A percentile compares a stretch with the other conserved stretches of the same genome.
These are phyloP conservation scores for Citrus australasica DNA, from an alignment of 345 rosid species.

Conservation along the genomic window DNA sequence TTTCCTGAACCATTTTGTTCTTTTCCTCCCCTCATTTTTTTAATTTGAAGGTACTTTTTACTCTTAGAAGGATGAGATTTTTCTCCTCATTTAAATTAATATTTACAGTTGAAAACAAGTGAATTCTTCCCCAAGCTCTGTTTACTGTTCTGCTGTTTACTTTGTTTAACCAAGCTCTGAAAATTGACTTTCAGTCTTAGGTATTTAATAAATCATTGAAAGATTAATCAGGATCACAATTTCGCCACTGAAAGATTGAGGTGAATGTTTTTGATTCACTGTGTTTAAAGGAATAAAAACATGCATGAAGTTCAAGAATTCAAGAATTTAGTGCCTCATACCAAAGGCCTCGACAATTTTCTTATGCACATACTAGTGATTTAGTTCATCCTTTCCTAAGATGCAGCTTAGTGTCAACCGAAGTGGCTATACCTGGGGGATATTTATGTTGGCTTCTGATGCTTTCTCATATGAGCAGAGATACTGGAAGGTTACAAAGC, in stretches of 20 bases:
- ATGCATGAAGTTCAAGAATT: neutral
- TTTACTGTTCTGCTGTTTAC: neutral
- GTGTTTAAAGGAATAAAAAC: neutral
- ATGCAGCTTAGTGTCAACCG: neutral
- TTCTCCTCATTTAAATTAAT: neutral
- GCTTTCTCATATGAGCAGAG: constrained; percentile 49
- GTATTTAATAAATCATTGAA: neutral
- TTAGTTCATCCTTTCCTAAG: neutral
- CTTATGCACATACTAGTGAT: neutral
- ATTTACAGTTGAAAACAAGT: neutral
- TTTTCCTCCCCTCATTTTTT: neutral
- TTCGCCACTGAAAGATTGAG: neutral
- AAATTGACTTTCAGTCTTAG: neutral
- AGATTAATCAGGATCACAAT: neutral
- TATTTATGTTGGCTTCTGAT: constrained; percentile 14
- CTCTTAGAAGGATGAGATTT: neutral
- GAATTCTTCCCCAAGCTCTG: neutral
- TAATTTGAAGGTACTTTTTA: neutral
- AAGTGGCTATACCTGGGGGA: neutral
- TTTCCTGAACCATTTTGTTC: neutral
- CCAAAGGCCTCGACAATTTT: neutral
- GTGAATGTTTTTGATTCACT: neutral
- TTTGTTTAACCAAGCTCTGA: neutral
- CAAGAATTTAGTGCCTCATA: neutral
- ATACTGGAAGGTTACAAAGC: constrained; percentile 96